phyloP scores from a whole-genome alignment of 2,329 filamentous ascomycete species.

The Phialocephala subalpina region DNA sequence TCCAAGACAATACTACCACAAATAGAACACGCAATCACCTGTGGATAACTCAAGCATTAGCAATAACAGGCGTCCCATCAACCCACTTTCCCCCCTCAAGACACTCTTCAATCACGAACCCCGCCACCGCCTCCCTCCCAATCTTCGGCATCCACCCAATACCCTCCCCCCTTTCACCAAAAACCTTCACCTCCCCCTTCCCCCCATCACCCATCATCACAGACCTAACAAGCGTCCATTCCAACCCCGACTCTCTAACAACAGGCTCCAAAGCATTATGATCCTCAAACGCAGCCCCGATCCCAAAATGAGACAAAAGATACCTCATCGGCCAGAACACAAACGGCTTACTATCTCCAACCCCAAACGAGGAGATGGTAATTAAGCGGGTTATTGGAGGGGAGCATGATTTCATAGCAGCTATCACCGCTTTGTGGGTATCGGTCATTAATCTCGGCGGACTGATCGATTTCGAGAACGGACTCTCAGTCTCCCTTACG shows the following conservation, averaged over 20 bases:
- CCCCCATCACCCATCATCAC: constrained; percentile 28
- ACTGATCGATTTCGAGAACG: constrained; percentile 54
- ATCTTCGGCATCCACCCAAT: constrained; percentile 26
- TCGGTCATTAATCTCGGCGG: constrained; percentile 57
- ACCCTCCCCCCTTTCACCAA: constrained; percentile 40
- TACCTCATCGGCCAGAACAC: constrained; percentile 51
- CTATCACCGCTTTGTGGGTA: constrained; percentile 48
- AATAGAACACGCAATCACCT: too few relatives aligned
- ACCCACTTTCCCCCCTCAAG: constrained; percentile 52
- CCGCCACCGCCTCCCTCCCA: constrained; percentile 46
- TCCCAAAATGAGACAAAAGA: constrained; percentile 53
- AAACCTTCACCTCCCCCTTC: constrained; percentile 25
- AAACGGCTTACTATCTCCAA: constrained; percentile 53
- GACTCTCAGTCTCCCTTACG: constrained; percentile 53
- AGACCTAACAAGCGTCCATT: constrained; percentile 33
- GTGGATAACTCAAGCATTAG: constrained; percentile 41
- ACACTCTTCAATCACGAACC: constrained; percentile 52
- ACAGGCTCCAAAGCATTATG: constrained; percentile 47
- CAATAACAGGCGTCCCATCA: constrained; percentile 54
- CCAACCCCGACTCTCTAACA: constrained; percentile 16
- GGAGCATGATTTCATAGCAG: constrained; percentile 47
- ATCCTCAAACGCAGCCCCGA: constrained; percentile 52
- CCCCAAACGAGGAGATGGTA: constrained; percentile 59
- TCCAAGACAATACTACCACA: too few relatives aligned
- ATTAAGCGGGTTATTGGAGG: constrained; percentile 49